phyloP scores from a whole-genome alignment of 2,329 filamentous ascomycete genomes.

The Pestalotiopsis sp. region DNA sequence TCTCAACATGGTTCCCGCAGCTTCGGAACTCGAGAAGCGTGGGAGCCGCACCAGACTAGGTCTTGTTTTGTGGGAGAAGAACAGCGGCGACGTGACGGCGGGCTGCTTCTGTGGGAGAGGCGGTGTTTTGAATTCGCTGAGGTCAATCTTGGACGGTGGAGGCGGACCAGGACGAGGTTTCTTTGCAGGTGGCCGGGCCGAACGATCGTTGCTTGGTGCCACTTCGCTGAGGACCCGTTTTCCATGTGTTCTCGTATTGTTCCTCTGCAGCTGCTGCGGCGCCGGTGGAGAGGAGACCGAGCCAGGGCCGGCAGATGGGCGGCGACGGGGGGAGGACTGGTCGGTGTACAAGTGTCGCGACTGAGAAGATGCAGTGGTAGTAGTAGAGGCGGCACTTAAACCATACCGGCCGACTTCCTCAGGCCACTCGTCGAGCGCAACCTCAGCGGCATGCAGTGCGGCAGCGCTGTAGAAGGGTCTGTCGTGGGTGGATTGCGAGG shows the following conservation, averaged over 20 bases:
- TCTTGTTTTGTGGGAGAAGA: conserved; percentile 49
- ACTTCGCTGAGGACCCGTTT: conserved; percentile 15
- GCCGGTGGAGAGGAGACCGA: not conserved
- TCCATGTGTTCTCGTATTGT: conserved; percentile 7
- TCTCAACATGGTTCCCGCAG: conserved; percentile 48
- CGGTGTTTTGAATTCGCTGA: conserved; percentile 34
- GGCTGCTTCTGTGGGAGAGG: conserved; percentile 32
- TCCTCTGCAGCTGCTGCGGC: conserved; percentile 4
- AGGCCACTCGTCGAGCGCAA: conserved; percentile 23
- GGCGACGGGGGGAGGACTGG: conserved; percentile 7
- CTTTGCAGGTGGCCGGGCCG: conserved; percentile 35
- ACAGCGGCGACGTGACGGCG: conserved; percentile 50
- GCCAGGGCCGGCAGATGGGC: not conserved
- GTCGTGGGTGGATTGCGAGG: conserved; percentile 18
- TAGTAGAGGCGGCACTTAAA: conserved; percentile 25
- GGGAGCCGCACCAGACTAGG: conserved; percentile 38
- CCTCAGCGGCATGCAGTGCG: conserved; percentile 13
- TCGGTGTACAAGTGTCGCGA: conserved; percentile 17
- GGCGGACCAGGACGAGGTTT: conserved; percentile 49
- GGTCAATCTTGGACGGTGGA: conserved; percentile 46
- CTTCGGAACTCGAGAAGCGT: conserved; percentile 41
- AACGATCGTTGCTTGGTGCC: not conserved
- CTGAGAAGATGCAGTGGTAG: conserved; percentile 8
- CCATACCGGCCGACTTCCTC: conserved; percentile 30
- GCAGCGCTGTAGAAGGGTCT: conserved; percentile 12